These are phyloP conservation scores for Starmerella floricola DNA, from an alignment of 805 yeast species.

Conservation along the genomic window DNA sequence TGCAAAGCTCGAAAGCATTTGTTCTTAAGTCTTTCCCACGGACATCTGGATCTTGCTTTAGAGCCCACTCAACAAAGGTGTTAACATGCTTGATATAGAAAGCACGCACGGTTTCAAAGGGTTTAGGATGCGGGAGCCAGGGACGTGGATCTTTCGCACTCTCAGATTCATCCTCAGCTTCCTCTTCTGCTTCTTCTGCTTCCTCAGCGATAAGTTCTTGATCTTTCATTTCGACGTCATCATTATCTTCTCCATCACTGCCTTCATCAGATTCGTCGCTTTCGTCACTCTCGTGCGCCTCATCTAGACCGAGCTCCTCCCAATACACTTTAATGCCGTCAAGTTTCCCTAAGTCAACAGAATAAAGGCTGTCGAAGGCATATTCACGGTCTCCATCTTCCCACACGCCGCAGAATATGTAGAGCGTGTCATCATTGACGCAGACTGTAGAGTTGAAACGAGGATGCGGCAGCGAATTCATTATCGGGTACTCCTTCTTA, in stretches of 20 bases:
- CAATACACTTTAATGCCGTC: slow-evolving; percentile 82
- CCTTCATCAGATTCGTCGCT: no score
- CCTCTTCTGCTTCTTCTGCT: slow-evolving; percentile 58
- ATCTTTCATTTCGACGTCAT: slow-evolving; percentile 41
- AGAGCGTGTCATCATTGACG: slow-evolving; percentile 71
- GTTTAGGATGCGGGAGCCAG: slow-evolving; percentile 94
- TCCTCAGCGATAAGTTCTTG: slow-evolving; percentile 35
- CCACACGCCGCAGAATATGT: slow-evolving; percentile 82
- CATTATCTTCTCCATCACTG: slow-evolving; percentile 60
- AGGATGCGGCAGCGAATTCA: slow-evolving; percentile 66
- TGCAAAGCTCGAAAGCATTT: slow-evolving; percentile 79
- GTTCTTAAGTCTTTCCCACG: slow-evolving; percentile 84
- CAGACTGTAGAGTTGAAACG: slow-evolving; percentile 78
- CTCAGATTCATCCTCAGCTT: slow-evolving; percentile 47
- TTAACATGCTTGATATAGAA: slow-evolving; percentile 83
- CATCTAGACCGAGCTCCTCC: slow-evolving; percentile 60
- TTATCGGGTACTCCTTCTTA: slow-evolving; percentile 42
- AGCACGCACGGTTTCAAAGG: slow-evolving; percentile 72
- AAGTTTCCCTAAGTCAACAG: slow-evolving; percentile 70
- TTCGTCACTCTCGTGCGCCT: slow-evolving; percentile 26
- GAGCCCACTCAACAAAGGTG: slow-evolving; percentile 83
- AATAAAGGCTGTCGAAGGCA: slow-evolving; percentile 71
- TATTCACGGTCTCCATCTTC: slow-evolving; percentile 81
- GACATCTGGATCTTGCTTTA: slow-evolving; percentile 68
- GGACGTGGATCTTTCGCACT: slow-evolving; percentile 83